Evolutionary conservation across 2,329 filamentous ascomycete genomes (phyloP).

Genomic region (Orbilia brochopaga): DNA sequence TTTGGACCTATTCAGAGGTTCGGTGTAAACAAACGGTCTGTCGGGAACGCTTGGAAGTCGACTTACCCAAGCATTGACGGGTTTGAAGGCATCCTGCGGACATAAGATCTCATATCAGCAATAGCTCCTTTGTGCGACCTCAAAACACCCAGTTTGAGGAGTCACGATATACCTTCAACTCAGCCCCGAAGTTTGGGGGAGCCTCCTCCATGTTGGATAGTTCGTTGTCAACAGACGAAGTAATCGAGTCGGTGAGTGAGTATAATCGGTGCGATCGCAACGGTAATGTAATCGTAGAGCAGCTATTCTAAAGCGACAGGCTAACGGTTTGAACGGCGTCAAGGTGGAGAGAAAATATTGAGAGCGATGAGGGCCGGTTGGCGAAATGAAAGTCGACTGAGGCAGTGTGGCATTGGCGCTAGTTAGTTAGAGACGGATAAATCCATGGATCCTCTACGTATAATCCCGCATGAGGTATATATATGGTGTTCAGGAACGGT

Average conservation of each 20-base stretch:
- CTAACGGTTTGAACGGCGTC: not conserved
- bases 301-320: not conserved
- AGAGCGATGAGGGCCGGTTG: not conserved
- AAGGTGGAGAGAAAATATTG: not conserved
- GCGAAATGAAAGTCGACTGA: not conserved
- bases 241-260: not conserved
- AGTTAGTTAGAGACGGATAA: constrained; percentile 18
- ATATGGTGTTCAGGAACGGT: constrained; percentile 1
- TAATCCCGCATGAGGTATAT: constrained; percentile 48
- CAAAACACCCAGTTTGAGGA: not conserved
- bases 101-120: constrained; percentile 11
- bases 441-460: not conserved
- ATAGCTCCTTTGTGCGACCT: constrained; percentile 4
- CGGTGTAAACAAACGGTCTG: constrained; percentile 2
- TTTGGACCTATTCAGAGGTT: constrained; percentile 65
- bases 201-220: constrained; percentile 66
- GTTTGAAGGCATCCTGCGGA: constrained; percentile 88
- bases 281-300: not conserved
- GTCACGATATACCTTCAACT: constrained; percentile 75
- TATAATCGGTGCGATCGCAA: not conserved
- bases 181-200: constrained; percentile 84
- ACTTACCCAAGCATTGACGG: constrained; percentile 83
- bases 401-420: not conserved
- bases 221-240: not conserved
- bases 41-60: constrained; percentile 24